Percentiles rank a stretch among this genome's conserved stretches.
Evolutionary conservation across 2,329 filamentous ascomycete species (phyloP).

Genomic region (Ophiostoma australiae): DNA sequence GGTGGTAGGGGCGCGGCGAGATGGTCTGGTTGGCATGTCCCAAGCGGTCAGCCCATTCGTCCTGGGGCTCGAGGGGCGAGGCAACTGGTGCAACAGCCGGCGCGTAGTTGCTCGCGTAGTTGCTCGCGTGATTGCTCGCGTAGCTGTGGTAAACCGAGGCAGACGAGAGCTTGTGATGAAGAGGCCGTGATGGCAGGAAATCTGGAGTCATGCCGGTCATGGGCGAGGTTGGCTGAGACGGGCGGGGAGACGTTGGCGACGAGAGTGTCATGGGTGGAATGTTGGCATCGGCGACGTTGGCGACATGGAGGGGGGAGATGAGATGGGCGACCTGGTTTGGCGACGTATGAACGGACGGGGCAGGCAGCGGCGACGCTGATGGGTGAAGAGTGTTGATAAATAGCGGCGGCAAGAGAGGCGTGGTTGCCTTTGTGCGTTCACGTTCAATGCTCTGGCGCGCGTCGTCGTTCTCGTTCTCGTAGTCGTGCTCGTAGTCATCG

Average conservation of each 20-base stretch:
- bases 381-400: conserved; percentile 52
- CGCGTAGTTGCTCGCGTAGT: conserved; percentile 56
- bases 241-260: conserved; percentile 4
- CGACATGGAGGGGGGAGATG: not conserved
- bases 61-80: conserved; percentile 45
- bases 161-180: conserved; percentile 72
- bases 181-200: conserved; percentile 57
- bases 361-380: conserved; percentile 33
- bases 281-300: conserved; percentile 7
- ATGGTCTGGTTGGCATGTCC: conserved; percentile 95
- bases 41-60: conserved; percentile 78
- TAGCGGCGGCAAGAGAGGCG: conserved; percentile 78
- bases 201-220: conserved; percentile 12
- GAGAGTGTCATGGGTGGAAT: conserved; percentile 21
- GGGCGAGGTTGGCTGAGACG: not conserved
- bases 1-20: conserved; percentile 68
- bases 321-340: conserved; percentile 61
- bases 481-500: conserved; percentile 31
- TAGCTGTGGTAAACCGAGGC: conserved; percentile 61
- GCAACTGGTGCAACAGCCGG: conserved; percentile 31
- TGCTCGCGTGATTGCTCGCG: no score
- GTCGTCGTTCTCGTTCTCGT: conserved; percentile 48
- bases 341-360: conserved; percentile 58
- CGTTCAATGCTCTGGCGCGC: conserved; percentile 49
- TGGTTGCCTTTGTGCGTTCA: conserved; percentile 62